Evolutionary conservation across 352 stramenopile genomes (phyloP).

Genomic region (Pythium coloratum): DNA sequence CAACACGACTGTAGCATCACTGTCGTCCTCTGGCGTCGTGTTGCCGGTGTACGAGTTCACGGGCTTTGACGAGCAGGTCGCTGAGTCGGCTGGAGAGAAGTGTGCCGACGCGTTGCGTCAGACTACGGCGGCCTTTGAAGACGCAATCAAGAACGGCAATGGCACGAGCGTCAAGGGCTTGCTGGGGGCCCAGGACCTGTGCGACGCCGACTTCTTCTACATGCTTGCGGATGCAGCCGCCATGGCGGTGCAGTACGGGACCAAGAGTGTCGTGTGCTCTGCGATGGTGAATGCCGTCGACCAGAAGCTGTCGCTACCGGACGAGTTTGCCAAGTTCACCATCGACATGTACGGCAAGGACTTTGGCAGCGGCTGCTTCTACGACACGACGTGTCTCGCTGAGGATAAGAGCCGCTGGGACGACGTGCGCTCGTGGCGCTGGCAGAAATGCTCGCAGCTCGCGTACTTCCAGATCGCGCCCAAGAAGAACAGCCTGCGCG

Average conservation of each 20-base stretch:
- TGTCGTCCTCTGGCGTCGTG: conserved; percentile 82
- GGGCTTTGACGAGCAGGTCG: conserved; percentile 82
- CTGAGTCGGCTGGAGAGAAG: conserved; percentile 45
- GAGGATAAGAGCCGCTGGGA: conserved; percentile 53
- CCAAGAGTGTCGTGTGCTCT: conserved; percentile 77
- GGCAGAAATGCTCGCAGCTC: conserved; percentile 86
- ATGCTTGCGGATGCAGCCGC: conserved; percentile 87
- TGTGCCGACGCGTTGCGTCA: conserved; percentile 66
- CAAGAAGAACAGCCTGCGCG: conserved; percentile 52
- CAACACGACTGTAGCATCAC: conserved; percentile 65
- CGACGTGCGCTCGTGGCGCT: conserved; percentile 84
- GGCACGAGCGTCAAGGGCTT: conserved; percentile 59
- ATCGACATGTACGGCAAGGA: conserved; percentile 73
- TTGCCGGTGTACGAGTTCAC: conserved; percentile 79
- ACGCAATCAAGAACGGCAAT: conserved; percentile 49
- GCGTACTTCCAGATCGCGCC: conserved; percentile 88
- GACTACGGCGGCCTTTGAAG: conserved; percentile 69
- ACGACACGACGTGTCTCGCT: conserved; percentile 74
- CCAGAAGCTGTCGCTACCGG: conserved; percentile 48
- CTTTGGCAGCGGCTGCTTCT: conserved; percentile 82
- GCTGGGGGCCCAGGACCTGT: conserved; percentile 58
- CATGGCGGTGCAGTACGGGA: conserved; percentile 88
- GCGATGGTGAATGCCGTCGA: conserved; percentile 55
- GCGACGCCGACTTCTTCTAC: conserved; percentile 86
- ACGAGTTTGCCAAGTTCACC: conserved; percentile 81